Base-by-base conservation (phyloP, 2,329 filamentous ascomycete genomes). In the Sporothrix protearum region DNA sequence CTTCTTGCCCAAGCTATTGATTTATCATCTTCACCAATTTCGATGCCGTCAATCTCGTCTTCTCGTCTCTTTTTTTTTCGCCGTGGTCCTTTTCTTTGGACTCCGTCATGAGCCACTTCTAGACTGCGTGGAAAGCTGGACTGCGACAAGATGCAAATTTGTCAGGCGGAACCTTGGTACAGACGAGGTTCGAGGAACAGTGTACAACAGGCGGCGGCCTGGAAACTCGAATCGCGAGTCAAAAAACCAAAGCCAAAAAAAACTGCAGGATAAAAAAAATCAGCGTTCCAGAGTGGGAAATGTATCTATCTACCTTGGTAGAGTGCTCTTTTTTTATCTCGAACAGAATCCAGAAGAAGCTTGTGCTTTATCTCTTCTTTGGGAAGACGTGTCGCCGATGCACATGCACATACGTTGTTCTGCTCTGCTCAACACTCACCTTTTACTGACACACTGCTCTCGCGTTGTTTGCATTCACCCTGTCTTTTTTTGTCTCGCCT, bases 291-390 rank as follows among this genome's bases (percentile, higher is more conserved):
- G 25, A 25, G 61, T 47, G 45, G 25, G n/a, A 66, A 47, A 49
- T 66, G 63, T 66, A 66, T 66, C 63, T 66, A 49, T 49, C 63
- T 66, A 33, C 42, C 22, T 42, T 47, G 45, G 63, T 30, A 47
- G 39, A 66, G 42, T 30, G 63, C 63, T 47, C 39, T 66, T 42
- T 47, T 42, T 47, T 45, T n/a, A 33, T 66, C 39, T 49, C 63
- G 45, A 45, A 66, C 39, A 66, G 22, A 49, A 49, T 33, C 39
- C 39, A 30, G n/a, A 25, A 47, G 30, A 66, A 28, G 30, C 10
- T 19, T 22, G 55, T 61, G 55, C 16, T 61, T 33, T n/a, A 39
- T 61, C 19, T 36, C n/a, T 39, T n/a, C n/a, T 61, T 39, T 57
- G 22, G 10, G 30, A 30, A 61, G 55, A 61, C 30, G 51, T 39